A percentile compares a stretch with the other conserved stretches of the same genome.
Evolutionary conservation across 2,329 filamentous ascomycete species (phyloP).

Genomic region (Fusarium neocosmosporiellum): DNA sequence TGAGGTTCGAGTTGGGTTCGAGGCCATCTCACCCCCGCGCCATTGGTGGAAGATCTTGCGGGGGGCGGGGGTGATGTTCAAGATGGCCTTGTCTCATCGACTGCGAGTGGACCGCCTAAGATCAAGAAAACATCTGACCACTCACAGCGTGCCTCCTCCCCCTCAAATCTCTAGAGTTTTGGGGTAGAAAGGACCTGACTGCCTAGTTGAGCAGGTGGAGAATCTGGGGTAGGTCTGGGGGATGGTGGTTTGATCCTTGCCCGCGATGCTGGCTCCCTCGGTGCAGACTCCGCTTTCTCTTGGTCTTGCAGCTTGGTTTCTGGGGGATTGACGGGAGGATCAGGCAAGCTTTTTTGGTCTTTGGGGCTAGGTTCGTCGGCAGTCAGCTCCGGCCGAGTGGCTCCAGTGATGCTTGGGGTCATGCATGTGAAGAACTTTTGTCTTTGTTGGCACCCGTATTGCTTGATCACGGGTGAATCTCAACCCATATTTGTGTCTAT

Average conservation of each 20-base stretch:
- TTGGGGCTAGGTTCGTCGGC: neutral
- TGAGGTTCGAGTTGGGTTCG: neutral
- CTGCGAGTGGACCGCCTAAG: constrained; percentile 40
- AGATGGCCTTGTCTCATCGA: constrained; percentile 8
- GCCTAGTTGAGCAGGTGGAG: constrained; percentile 20
- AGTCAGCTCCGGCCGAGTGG: constrained; percentile 3
- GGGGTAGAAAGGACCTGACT: constrained; percentile 14
- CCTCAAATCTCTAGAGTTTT: constrained; percentile 19
- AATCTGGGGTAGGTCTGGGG: constrained; percentile 39
- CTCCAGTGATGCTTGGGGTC: neutral
- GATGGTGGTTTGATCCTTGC: constrained; percentile 14
- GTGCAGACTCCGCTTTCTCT: constrained; percentile 12
- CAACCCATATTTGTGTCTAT: neutral
- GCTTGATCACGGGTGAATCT: neutral
- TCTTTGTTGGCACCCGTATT: neutral
- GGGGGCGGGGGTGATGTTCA: constrained; percentile 16
- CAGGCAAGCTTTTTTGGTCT: neutral
- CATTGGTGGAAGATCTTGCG: constrained; percentile 44
- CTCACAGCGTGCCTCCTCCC: constrained; percentile 13
- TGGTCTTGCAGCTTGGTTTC: neutral
- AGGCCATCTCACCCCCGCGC: neutral
- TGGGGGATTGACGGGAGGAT: neutral
- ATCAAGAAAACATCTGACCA: constrained; percentile 16
- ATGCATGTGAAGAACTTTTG: neutral
- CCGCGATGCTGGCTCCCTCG: neutral